These are phyloP conservation scores for Durio zibethinus DNA, from an alignment of 345 rosid genomes.

Conservation along the genomic window DNA sequence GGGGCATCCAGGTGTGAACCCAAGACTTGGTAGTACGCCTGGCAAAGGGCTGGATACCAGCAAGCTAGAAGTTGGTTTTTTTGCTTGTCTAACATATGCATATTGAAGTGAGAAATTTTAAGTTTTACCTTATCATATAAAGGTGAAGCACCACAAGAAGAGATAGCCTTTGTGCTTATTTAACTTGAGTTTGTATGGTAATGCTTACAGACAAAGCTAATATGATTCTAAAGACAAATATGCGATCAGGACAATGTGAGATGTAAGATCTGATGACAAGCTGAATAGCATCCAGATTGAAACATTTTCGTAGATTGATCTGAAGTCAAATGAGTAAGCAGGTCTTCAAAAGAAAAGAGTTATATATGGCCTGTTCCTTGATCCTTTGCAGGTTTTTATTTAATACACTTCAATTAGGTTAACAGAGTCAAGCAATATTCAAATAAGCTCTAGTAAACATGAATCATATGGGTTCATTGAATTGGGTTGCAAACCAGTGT, in stretches of 20 bases:
- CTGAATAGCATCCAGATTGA: not conserved
- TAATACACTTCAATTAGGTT: not conserved
- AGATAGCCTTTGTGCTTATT: constrained; percentile 3
- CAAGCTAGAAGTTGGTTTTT: not conserved
- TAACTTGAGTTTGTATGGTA: not conserved
- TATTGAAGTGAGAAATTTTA: constrained; percentile 1
- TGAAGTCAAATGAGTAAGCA: not conserved
- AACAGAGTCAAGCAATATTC: not conserved
- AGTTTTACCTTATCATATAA: not conserved
- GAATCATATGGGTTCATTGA: not conserved
- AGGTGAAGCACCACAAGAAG: not conserved
- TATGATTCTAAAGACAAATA: not conserved
- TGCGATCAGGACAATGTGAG: not conserved
- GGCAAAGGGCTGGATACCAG: not conserved
- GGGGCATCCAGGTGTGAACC: not conserved
- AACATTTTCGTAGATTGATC: not conserved
- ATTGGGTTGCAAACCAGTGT: not conserved
- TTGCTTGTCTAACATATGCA: not conserved
- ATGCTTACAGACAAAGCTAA: not conserved
- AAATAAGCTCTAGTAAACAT: not conserved
- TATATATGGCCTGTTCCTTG: not conserved
- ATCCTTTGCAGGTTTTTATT: not conserved
- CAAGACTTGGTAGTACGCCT: not conserved
- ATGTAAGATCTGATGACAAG: not conserved
- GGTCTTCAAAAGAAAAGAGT: not conserved